phyloP scores from a whole-genome alignment of 1,284 basidiomycete genomes.

The Ceratobasidium sp. region DNA sequence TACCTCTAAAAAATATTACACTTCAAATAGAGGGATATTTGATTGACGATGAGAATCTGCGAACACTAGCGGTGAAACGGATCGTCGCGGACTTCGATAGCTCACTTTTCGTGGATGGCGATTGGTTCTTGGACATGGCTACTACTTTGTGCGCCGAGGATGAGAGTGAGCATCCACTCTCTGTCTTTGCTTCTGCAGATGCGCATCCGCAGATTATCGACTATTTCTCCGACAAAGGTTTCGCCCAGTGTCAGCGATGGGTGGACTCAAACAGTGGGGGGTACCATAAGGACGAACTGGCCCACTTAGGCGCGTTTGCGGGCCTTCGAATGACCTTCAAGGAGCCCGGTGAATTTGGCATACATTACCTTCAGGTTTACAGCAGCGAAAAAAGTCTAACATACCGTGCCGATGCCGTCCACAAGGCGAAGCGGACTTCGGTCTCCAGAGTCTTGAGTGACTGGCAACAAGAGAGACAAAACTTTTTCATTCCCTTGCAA shows the following conservation, averaged over 20 bases:
- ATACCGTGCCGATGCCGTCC: neutral
- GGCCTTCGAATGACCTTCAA: slow-evolving; percentile 11
- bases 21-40: neutral
- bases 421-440: slow-evolving; percentile 29
- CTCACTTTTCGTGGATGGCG: neutral
- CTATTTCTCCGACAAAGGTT: neutral
- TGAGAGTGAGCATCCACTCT: neutral
- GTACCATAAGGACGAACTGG: slow-evolving; percentile 27
- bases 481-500: neutral
- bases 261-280: neutral
- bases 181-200: neutral
- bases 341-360: neutral
- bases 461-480: neutral
- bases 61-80: neutral
- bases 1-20: neutral
- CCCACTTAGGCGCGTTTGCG: slow-evolving; percentile 1
- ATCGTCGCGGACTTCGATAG: neutral
- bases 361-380: slow-evolving; percentile 16
- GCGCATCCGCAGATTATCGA: slow-evolving; percentile 12
- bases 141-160: neutral
- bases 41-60: neutral
- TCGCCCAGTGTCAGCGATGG: neutral
- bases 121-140: slow-evolving; percentile 7
- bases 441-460: neutral
- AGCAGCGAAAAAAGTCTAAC: slow-evolving; percentile 17